Conservation (phyloP, 306 rosid species). For the Hylodesmum podocarpum region DNA sequence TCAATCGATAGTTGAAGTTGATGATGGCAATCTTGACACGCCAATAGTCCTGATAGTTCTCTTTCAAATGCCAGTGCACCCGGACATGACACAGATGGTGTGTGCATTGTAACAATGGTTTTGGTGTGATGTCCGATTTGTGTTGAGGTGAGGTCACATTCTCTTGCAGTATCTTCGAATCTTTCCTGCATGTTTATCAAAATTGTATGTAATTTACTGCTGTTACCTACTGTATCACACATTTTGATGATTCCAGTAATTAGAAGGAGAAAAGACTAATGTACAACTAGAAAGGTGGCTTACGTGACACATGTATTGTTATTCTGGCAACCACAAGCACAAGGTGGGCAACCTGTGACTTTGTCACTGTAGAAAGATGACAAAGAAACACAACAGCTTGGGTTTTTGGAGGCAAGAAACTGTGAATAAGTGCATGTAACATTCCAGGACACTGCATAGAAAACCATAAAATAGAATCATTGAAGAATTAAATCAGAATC, state of each 20-base stretch:
- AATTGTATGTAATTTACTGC: neutral
- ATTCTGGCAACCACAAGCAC: conserved; percentile 91
- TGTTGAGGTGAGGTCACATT: conserved; percentile 26
- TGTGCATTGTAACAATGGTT: conserved; percentile 86
- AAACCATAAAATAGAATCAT: conserved; percentile 10
- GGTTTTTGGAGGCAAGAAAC: conserved; percentile 81
- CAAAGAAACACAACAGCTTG: conserved; percentile 93
- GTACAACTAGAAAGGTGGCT: conserved; percentile 28
- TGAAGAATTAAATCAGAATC: neutral
- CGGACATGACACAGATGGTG: conserved; percentile 81
- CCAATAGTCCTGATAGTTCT: conserved; percentile 83
- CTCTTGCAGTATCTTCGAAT: conserved; percentile 55
- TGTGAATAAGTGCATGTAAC: conserved; percentile 94
- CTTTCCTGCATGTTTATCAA: conserved; percentile 45
- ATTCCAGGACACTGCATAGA: conserved; percentile 90
- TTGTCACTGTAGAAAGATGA: conserved; percentile 86
- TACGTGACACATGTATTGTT: conserved; percentile 73
- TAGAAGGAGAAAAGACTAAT: neutral
- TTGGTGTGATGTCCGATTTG: conserved; percentile 51
- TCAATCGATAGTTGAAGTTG: conserved; percentile 72
- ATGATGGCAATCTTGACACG: conserved; percentile 79
- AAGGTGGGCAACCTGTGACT: conserved; percentile 74
- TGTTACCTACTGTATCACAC: neutral
- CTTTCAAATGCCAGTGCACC: conserved; percentile 89
- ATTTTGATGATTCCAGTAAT: neutral